phyloP scores from a whole-genome alignment of 441 rosid genomes.

The Eruca vesicaria region DNA sequence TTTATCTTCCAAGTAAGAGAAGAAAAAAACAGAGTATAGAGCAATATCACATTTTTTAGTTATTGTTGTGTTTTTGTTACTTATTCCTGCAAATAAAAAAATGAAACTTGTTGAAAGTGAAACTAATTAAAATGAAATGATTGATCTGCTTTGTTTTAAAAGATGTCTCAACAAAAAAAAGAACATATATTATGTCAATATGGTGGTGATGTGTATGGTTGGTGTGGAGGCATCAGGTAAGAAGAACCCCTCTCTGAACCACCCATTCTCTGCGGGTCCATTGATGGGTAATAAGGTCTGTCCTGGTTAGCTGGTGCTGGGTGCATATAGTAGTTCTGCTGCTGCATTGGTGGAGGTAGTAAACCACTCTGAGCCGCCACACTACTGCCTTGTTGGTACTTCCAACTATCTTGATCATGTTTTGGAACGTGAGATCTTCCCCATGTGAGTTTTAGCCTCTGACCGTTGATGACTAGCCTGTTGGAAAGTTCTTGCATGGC shows the following conservation, averaged over 20 bases:
- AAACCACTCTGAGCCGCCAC: constrained; percentile 74
- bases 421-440: constrained; percentile 87
- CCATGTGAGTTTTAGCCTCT: constrained; percentile 88
- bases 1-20: constrained; percentile 35
- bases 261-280: constrained; percentile 99
- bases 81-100: background rate
- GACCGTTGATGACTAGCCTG: constrained; percentile 77
- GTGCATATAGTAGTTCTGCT: constrained; percentile 58
- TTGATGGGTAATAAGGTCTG: constrained; percentile 78
- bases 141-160: too few relatives aligned
- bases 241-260: constrained; percentile 48
- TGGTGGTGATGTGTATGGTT: background rate
- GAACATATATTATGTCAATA: background rate
- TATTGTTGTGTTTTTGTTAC: background rate
- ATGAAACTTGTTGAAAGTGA: background rate
- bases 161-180: background rate
- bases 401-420: constrained; percentile 61
- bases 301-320: constrained; percentile 63
- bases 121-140: too few relatives aligned
- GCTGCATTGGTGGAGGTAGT: constrained; percentile 58
- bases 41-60: background rate
- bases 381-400: constrained; percentile 61
- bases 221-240: constrained; percentile 42
- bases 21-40: constrained; percentile 13
- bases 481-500: constrained; percentile 89